Evolutionary conservation across 768 basidiomycete genomes (phyloP).

Genomic region (Ephemerocybe angulata): DNA sequence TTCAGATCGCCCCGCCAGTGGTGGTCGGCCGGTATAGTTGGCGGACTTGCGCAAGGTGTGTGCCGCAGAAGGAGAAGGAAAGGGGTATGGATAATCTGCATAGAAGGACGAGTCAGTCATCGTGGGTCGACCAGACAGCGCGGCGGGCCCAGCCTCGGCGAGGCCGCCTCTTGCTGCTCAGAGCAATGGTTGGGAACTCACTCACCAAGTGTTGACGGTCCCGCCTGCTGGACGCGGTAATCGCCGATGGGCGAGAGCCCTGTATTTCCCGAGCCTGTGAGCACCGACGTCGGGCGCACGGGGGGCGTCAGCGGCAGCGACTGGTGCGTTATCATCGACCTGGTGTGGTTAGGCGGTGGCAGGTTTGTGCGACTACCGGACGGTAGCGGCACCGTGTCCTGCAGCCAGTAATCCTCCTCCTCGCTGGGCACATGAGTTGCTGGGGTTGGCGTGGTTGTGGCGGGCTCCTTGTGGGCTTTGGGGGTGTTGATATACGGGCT

Average conservation of each 20-base stretch:
- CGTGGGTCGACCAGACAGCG: too few relatives aligned
- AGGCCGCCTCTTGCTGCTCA: too few relatives aligned
- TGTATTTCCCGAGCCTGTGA: not conserved
- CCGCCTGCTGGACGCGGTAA: not conserved
- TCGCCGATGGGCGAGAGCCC: not conserved
- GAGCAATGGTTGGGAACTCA: not conserved
- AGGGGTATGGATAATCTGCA: not conserved
- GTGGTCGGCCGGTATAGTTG: not conserved
- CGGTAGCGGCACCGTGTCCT: constrained; percentile 55
- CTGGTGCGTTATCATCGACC: not conserved
- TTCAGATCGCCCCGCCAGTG: too few relatives aligned
- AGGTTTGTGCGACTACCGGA: constrained; percentile 14
- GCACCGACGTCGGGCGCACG: constrained; percentile 9
- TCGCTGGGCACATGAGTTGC: constrained; percentile 43
- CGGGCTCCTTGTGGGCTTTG: constrained; percentile 38
- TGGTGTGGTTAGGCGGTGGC: constrained; percentile 4
- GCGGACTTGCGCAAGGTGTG: not conserved
- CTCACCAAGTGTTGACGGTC: not conserved
- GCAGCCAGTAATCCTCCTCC: constrained; percentile 58
- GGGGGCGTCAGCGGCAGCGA: constrained; percentile 6
- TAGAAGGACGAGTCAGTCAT: not conserved
- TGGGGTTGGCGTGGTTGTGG: too few relatives aligned
- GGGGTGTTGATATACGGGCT: constrained; percentile 55
- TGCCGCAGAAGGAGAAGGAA: not conserved
- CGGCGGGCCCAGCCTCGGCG: too few relatives aligned